These are phyloP conservation scores for Diaporthe citrichinensis DNA, from an alignment of 2,329 filamentous ascomycete genomes.

Conservation along the genomic window DNA sequence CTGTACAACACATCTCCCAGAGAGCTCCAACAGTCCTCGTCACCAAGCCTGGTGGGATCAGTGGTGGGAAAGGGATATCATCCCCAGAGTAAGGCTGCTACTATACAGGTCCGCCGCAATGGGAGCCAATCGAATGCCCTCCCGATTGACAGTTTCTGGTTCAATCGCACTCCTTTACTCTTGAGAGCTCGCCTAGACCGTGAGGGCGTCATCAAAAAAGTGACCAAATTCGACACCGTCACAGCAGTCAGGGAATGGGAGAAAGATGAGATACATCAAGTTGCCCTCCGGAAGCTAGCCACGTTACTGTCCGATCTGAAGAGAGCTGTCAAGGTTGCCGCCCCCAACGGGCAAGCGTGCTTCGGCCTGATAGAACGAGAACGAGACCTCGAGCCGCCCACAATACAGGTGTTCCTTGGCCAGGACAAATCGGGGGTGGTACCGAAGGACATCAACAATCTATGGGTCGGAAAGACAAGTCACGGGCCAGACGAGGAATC, in stretches of 20 bases:
- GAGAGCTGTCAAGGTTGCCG: neutral
- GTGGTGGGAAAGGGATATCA: too few relatives aligned
- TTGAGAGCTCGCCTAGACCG: neutral
- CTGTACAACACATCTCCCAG: neutral
- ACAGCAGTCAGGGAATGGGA: neutral
- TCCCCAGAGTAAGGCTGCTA: neutral
- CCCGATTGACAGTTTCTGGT: neutral
- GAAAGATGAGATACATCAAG: neutral
- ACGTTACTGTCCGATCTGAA: constrained; percentile 1
- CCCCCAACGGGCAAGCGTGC: neutral
- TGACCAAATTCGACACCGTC: neutral
- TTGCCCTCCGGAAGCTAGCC: neutral
- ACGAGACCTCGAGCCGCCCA: neutral
- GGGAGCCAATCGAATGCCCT: too few relatives aligned
- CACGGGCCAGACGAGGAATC: neutral
- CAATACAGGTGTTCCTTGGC: neutral
- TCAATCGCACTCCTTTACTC: neutral
- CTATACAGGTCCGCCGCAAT: neutral
- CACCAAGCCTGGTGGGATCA: neutral
- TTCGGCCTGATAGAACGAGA: neutral
- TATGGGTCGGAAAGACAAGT: too few relatives aligned
- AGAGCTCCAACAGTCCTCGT: neutral
- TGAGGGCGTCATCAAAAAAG: neutral
- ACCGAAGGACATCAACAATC: neutral
- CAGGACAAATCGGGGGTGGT: neutral